These are phyloP conservation scores for Physcomitrellopsis africana DNA, from an alignment of 225 moss, liverwort and hornwort genomes.

Conservation along the genomic window DNA sequence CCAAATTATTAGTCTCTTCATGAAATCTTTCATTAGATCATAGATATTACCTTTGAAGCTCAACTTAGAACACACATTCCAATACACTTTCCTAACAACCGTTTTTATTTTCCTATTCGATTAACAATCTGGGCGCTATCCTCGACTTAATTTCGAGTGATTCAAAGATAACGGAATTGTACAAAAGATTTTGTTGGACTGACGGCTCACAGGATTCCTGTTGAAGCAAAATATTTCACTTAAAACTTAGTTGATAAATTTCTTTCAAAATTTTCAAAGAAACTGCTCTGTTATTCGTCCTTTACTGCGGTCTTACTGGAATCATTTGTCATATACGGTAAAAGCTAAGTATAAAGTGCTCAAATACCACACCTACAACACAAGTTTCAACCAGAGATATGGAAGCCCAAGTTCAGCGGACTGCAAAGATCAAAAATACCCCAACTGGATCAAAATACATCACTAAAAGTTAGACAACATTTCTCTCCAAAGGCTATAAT, in stretches of 20 bases:
- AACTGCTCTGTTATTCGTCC: not conserved
- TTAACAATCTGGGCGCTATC: not conserved
- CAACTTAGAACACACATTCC: not conserved
- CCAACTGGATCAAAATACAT: slow-evolving; percentile 13
- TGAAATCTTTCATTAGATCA: not conserved
- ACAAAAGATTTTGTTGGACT: not conserved
- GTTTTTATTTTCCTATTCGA: not conserved
- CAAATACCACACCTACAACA: slow-evolving; percentile 11
- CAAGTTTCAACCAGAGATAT: slow-evolving; percentile 15
- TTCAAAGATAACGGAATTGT: not conserved
- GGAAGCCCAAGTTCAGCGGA: slow-evolving; percentile 14
- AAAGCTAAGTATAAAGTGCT: not conserved
- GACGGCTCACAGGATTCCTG: too few species aligned
- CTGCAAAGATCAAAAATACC: slow-evolving; percentile 10
- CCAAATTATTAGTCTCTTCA: slow-evolving; percentile 27
- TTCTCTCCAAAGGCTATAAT: not conserved
- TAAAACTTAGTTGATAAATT: too few species aligned
- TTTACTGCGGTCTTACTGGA: slow-evolving; percentile 1
- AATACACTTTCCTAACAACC: not conserved
- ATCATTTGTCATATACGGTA: slow-evolving; percentile 16
- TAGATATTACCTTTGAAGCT: not conserved
- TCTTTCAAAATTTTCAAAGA: too few species aligned
- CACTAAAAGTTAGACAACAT: not conserved
- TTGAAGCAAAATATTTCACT: too few species aligned
- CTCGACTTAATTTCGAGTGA: not conserved